phyloP scores from a whole-genome alignment of 2,329 filamentous ascomycete genomes.

The Alternaria burnsii region DNA sequence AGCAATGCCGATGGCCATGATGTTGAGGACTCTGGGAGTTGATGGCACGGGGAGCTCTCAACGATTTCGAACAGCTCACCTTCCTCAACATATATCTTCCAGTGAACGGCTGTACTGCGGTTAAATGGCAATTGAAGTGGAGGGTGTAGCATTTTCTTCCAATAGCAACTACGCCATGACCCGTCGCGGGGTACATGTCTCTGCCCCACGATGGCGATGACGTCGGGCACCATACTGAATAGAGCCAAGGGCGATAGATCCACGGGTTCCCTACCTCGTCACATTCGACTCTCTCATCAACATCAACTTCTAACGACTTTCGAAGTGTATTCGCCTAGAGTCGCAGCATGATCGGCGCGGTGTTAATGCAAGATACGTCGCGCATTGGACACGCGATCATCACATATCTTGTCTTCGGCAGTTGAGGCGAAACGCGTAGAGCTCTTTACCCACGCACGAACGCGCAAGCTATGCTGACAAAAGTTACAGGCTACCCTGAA shows the following conservation, averaged over 20 bases:
- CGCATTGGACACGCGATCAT: slow-evolving; percentile 3
- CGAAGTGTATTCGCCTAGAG: neutral
- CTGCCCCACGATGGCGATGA: slow-evolving; percentile 27
- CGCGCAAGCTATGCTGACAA: neutral
- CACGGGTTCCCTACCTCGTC: neutral
- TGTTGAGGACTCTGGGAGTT: neutral
- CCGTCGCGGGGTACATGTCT: slow-evolving; percentile 17
- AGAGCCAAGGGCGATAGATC: slow-evolving; percentile 21
- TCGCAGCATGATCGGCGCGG: neutral
- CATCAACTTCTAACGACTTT: neutral
- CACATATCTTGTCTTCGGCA: neutral
- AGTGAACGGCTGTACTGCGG: slow-evolving; percentile 19
- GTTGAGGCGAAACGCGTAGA: slow-evolving; percentile 1
- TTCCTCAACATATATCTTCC: neutral
- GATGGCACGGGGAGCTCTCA: neutral
- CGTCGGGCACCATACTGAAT: slow-evolving; percentile 27
- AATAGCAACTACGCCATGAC: slow-evolving; percentile 14
- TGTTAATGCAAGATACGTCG: neutral
- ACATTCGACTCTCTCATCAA: slow-evolving; percentile 2
- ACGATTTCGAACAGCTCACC: neutral
- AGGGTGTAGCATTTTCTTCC: slow-evolving; percentile 8
- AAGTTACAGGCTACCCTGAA: neutral
- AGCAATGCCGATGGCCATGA: slow-evolving; percentile 61
- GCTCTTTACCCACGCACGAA: neutral
- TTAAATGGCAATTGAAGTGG: slow-evolving; percentile 27